phyloP scores from a whole-genome alignment of 1,139 yeast species.

The Lodderomyces margitis region DNA sequence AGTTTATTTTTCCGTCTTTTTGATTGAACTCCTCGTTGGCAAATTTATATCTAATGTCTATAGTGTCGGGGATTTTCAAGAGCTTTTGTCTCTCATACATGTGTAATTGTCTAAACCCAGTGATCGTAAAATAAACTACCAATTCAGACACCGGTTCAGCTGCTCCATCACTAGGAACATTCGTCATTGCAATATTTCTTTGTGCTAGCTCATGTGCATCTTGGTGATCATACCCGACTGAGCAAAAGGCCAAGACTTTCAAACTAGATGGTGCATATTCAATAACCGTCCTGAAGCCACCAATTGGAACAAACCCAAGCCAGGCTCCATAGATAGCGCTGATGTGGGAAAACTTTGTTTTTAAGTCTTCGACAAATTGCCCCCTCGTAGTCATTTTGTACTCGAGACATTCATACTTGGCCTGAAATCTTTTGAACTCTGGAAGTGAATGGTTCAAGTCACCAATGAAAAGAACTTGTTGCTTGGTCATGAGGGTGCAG shows the following conservation, averaged over 20 bases:
- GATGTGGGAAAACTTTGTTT: conserved; percentile 35
- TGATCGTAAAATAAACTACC: conserved; percentile 57
- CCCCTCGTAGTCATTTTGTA: conserved; percentile 41
- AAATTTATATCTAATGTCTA: conserved; percentile 13
- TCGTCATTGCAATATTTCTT: conserved; percentile 53
- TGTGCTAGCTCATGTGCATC: conserved; percentile 43
- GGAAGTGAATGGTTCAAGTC: conserved; percentile 37
- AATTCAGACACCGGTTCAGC: conserved; percentile 76
- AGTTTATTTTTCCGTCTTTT: conserved; percentile 9
- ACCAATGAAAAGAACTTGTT: conserved; percentile 47
- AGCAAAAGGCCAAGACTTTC: conserved; percentile 59
- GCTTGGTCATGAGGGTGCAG: conserved; percentile 19
- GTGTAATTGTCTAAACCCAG: conserved; percentile 60
- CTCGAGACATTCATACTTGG: conserved; percentile 42
- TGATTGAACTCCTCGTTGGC: conserved; percentile 12
- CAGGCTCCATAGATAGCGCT: conserved; percentile 66
- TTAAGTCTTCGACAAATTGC: conserved; percentile 36
- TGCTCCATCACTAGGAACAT: conserved; percentile 64
- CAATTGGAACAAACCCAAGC: conserved; percentile 51
- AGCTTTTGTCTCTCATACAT: conserved; percentile 34
- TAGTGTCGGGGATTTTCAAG: conserved; percentile 10
- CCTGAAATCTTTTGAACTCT: conserved; percentile 35
- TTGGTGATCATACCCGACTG: conserved; percentile 69
- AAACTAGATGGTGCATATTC: conserved; percentile 50
- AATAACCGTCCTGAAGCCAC: conserved; percentile 54